phyloP scores from a whole-genome alignment of 345 rosid species.

The Citrus medica region DNA sequence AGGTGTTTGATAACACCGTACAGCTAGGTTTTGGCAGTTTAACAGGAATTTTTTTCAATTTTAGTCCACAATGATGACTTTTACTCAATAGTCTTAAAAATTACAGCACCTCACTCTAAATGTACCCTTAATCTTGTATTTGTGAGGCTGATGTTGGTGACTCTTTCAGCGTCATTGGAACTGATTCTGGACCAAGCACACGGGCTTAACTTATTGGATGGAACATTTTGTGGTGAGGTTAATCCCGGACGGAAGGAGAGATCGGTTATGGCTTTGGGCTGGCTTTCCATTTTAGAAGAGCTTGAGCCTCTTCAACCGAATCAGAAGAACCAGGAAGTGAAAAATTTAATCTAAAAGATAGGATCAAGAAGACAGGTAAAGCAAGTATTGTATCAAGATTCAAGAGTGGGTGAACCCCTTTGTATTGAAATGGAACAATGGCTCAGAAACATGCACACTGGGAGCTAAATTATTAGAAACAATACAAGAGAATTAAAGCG shows the following conservation, averaged over 20 bases:
- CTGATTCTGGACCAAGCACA: background rate
- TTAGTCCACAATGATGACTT: no score
- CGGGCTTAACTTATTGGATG: background rate
- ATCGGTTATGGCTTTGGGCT: background rate
- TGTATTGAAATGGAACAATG: no score
- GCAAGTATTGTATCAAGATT: background rate
- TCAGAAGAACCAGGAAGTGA: background rate
- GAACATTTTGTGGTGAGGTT: background rate
- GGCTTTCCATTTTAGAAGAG: constrained; percentile 17
- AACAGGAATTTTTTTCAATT: no score
- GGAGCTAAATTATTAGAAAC: background rate
- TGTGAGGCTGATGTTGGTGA: background rate
- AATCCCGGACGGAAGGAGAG: constrained; percentile 4
- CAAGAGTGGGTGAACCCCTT: background rate
- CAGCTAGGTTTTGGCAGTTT: no score
- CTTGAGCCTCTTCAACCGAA: background rate
- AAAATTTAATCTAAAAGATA: no score
- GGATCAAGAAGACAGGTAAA: background rate
- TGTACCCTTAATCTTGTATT: background rate
- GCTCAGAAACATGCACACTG: background rate
- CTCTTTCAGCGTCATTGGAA: background rate
- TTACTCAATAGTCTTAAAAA: no score
- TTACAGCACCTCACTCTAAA: no score
- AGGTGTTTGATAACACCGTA: no score
- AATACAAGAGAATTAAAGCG: no score